These are phyloP conservation scores for Ophiostoma sp. DNA, from an alignment of 2,329 filamentous ascomycete species.

Conservation along the genomic window DNA sequence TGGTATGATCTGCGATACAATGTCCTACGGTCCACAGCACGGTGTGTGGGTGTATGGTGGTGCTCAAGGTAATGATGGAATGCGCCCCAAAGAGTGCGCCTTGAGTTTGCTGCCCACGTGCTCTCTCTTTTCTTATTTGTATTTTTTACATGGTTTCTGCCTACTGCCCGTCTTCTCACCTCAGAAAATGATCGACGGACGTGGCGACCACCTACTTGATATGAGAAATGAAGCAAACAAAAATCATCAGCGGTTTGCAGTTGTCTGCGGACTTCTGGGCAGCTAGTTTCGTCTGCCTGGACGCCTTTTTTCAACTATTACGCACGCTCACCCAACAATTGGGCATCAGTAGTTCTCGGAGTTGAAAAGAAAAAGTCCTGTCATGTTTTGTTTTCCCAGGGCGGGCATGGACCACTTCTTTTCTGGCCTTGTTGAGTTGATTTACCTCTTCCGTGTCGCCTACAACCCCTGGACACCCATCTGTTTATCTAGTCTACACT, in stretches of 20 bases:
- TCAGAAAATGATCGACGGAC: background rate
- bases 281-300: background rate
- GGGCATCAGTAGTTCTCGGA: background rate
- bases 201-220: background rate
- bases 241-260: background rate
- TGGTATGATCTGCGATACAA: background rate
- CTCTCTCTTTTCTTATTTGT: background rate
- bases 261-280: background rate
- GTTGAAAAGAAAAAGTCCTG: background rate
- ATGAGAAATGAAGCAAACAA: background rate
- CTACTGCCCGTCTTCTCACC: background rate
- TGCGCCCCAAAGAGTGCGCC: background rate
- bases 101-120: background rate
- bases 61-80: background rate
- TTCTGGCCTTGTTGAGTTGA: background rate
- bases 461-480: background rate
- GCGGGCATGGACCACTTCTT: background rate
- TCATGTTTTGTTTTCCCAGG: background rate
- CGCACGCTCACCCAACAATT: background rate
- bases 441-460: background rate
- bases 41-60: background rate
- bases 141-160: background rate
- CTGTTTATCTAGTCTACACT: no score
- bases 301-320: background rate
- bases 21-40: background rate